These are phyloP conservation scores for Phaeosphaeriaceae sp. DNA, from an alignment of 2,329 filamentous ascomycete species.

Conservation along the genomic window DNA sequence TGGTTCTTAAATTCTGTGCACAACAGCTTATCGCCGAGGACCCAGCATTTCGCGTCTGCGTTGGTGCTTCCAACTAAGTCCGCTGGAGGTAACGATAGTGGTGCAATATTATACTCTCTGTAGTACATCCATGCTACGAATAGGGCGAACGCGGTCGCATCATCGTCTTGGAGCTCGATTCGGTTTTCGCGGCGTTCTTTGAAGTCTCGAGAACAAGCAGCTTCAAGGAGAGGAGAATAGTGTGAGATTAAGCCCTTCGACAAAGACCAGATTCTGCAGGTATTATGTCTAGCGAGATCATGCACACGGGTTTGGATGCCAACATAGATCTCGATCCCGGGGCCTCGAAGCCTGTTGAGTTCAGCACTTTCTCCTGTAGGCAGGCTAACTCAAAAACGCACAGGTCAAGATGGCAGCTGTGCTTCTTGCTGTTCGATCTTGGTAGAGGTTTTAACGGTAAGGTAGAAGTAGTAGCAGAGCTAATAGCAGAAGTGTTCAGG, in stretches of 20 bases:
- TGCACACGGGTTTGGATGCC: conserved; percentile 1
- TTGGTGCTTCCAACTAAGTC: background rate
- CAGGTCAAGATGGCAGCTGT: conserved; percentile 6
- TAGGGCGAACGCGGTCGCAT: conserved; percentile 13
- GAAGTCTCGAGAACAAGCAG: conserved; percentile 11
- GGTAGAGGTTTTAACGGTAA: background rate
- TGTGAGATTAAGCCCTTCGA: conserved; percentile 17
- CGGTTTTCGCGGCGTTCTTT: conserved; percentile 14
- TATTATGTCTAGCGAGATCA: background rate
- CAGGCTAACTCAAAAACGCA: background rate
- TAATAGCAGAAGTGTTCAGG: background rate
- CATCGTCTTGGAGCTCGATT: conserved; percentile 17
- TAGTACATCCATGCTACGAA: conserved; percentile 27
- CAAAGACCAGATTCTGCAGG: conserved; percentile 9
- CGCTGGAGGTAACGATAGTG: background rate
- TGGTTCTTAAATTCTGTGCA: conserved; percentile 13
- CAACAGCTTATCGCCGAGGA: conserved; percentile 13
- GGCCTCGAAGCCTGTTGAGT: conserved; percentile 7
- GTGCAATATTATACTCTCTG: conserved; percentile 3
- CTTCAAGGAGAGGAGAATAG: conserved; percentile 14
- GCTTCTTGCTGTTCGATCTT: conserved; percentile 2
- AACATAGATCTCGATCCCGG: conserved; percentile 10
- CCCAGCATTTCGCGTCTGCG: conserved; percentile 10
- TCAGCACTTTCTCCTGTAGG: background rate
- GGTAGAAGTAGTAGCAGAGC: background rate